These are phyloP conservation scores for Yamadazyma trypodendri DNA, from an alignment of 1,139 yeast genomes.

Conservation along the genomic window DNA sequence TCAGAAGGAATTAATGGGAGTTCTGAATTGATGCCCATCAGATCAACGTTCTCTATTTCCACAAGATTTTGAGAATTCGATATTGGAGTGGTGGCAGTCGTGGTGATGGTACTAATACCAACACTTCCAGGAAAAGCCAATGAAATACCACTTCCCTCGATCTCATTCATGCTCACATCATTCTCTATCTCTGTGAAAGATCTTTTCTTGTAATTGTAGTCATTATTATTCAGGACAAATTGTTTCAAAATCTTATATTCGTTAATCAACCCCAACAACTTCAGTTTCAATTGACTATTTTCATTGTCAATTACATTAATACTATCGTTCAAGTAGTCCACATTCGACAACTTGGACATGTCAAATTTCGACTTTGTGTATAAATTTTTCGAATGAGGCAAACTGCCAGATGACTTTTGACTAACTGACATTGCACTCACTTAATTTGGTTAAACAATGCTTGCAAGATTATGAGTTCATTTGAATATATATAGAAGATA, in stretches of 20 bases:
- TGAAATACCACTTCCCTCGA: neutral
- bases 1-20: neutral
- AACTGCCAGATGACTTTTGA: neutral
- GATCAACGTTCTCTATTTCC: no score
- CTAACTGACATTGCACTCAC: neutral
- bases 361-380: conserved; percentile 1
- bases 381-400: neutral
- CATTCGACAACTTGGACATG: conserved; percentile 1
- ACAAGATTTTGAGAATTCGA: no score
- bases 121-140: conserved; percentile 1
- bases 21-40: neutral
- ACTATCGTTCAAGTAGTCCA: conserved; percentile 14
- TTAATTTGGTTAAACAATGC: neutral
- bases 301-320: conserved; percentile 34
- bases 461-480: neutral
- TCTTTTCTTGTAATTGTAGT: conserved; percentile 23
- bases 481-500: conserved; percentile 1
- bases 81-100: conserved; percentile 1
- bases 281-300: conserved; percentile 36
- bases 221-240: conserved; percentile 21
- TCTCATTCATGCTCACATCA: neutral
- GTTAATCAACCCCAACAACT: conserved; percentile 38
- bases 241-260: conserved; percentile 42
- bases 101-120: neutral
- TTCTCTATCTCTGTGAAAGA: conserved; percentile 27